Conservation (phyloP, 2,329 filamentous ascomycete species). For the Colletotrichum gloeosporioides region DNA sequence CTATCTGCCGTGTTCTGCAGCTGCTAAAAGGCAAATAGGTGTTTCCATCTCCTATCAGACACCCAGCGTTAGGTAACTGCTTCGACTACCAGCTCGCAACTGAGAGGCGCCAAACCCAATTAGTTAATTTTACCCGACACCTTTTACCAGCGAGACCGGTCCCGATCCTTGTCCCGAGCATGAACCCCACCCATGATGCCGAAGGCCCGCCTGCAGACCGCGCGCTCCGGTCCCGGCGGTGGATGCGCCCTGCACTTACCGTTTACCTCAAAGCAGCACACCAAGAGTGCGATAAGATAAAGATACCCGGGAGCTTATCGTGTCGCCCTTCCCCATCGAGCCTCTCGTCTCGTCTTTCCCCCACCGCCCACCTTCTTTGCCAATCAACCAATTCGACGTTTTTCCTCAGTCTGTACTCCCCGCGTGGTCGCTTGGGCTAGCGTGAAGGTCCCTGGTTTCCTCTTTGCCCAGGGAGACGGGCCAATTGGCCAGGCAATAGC, state of each 20-base stretch:
- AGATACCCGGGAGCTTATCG: conserved; percentile 20
- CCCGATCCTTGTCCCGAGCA: conserved; percentile 1
- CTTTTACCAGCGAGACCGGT: not conserved
- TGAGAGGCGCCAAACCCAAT: not conserved
- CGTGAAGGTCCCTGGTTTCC: not conserved
- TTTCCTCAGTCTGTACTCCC: not conserved
- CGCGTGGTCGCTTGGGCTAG: not conserved
- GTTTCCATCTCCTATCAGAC: not conserved
- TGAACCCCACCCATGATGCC: not conserved
- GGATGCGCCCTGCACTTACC: not conserved
- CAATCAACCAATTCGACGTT: not conserved
- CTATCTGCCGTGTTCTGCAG: not conserved
- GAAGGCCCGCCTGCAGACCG: not conserved
- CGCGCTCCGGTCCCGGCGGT: conserved; percentile 1
- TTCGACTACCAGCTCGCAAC: not conserved
- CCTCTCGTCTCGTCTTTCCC: conserved; percentile 8
- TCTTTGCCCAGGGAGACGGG: not conserved
- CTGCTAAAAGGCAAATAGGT: not conserved
- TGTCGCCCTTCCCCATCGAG: conserved; percentile 9
- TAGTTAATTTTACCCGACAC: not conserved
- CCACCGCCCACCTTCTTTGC: not conserved
- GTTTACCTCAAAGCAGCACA: not conserved
- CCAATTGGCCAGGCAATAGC: not conserved
- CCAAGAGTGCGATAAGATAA: conserved; percentile 11
- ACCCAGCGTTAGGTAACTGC: not conserved